Evolutionary conservation across 208 protist species (phyloP).

Genomic region (Leishmania braziliensis): DNA sequence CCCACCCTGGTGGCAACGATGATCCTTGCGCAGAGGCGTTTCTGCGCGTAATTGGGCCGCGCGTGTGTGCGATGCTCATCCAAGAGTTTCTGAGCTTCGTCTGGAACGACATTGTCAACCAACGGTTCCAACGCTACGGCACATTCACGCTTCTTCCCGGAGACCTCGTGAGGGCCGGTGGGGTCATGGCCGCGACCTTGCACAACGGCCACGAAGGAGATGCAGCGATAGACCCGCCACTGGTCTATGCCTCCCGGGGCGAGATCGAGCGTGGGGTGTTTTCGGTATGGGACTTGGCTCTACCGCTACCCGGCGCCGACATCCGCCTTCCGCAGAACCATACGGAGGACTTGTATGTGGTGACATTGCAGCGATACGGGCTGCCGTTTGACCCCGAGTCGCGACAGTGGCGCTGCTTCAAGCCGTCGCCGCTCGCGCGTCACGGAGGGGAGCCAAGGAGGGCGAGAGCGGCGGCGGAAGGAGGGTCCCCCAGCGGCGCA

Average conservation of each 20-base stretch:
- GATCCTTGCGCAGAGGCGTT: slow-evolving; percentile 88
- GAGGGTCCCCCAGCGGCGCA: not conserved
- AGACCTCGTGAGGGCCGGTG: slow-evolving; percentile 68
- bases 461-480: not conserved
- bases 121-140: slow-evolving; percentile 85
- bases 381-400: slow-evolving; percentile 80
- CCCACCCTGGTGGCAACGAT: not conserved
- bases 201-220: not conserved
- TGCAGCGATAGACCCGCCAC: not conserved
- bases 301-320: slow-evolving; percentile 77
- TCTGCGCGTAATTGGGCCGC: slow-evolving; percentile 72
- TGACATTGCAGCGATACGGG: slow-evolving; percentile 78
- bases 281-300: slow-evolving; percentile 67
- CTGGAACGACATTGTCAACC: slow-evolving; percentile 90
- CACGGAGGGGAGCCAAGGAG: not conserved
- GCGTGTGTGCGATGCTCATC: slow-evolving; percentile 71
- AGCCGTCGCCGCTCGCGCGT: slow-evolving; percentile 20
- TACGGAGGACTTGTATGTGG: slow-evolving; percentile 83
- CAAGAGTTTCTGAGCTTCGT: slow-evolving; percentile 88
- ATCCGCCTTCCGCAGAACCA: slow-evolving; percentile 85
- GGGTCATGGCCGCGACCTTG: not conserved
- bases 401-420: slow-evolving; percentile 82
- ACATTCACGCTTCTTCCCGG: slow-evolving; percentile 83
- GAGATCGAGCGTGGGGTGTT: slow-evolving; percentile 68
- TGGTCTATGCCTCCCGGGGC: slow-evolving; percentile 33